phyloP scores from a whole-genome alignment of 768 basidiomycete genomes.

The Leccinum variicolor region DNA sequence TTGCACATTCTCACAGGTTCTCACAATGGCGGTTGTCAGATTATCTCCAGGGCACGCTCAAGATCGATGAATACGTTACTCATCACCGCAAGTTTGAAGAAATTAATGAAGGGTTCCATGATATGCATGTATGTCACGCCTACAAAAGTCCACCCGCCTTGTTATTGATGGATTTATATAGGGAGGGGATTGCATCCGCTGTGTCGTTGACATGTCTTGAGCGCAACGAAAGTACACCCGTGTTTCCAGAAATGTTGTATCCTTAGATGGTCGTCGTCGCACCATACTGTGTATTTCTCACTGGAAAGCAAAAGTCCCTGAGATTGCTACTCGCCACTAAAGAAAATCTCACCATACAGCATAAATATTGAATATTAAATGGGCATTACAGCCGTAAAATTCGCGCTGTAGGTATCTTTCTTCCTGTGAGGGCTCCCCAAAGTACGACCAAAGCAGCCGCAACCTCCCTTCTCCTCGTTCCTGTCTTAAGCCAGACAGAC shows the following conservation, averaged over 20 bases:
- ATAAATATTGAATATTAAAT: conserved; percentile 10
- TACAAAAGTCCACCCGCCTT: not conserved
- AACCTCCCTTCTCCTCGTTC: conserved; percentile 67
- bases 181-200: conserved; percentile 89
- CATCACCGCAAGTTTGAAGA: conserved; percentile 72
- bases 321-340: not conserved
- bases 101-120: conserved; percentile 86
- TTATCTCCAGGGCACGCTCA: conserved; percentile 77
- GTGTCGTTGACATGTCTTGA: conserved; percentile 87
- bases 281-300: not conserved
- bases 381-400: conserved; percentile 6
- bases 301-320: not conserved
- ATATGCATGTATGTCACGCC: conserved; percentile 86
- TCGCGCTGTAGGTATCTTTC: conserved; percentile 47
- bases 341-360: conserved; percentile 3
- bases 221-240: not conserved
- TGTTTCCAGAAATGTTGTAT: conserved; percentile 5
- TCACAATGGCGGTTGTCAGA: conserved; percentile 40
- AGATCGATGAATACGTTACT: conserved; percentile 95
- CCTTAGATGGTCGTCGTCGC: not conserved
- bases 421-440: conserved; percentile 70
- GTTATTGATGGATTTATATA: conserved; percentile 6
- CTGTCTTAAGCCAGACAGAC: conserved; percentile 63
- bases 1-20: not conserved
- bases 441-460: conserved; percentile 59